phyloP scores from a whole-genome alignment of 2,329 filamentous ascomycete species.

The Ophiostoma ulmi region DNA sequence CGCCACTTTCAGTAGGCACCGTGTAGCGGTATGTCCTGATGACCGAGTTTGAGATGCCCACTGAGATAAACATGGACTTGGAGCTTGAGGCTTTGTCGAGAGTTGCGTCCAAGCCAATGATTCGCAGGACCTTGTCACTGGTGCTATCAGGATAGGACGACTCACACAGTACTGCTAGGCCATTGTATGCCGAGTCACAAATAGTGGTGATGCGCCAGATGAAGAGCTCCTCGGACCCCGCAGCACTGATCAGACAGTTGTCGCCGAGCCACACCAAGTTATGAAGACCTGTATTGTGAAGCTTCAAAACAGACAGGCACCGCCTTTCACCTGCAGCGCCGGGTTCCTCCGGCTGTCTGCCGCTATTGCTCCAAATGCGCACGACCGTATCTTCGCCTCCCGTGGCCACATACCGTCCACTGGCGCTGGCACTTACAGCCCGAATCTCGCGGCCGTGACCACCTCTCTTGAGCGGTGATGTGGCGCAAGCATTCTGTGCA shows the following conservation, averaged over 20 bases:
- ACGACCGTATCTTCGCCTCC: constrained; percentile 70
- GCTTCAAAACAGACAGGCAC: constrained; percentile 63
- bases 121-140: constrained; percentile 60
- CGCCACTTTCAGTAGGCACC: neutral
- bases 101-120: constrained; percentile 45
- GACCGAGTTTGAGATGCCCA: constrained; percentile 80
- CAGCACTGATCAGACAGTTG: constrained; percentile 74
- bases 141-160: constrained; percentile 49
- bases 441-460: constrained; percentile 81
- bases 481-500: constrained; percentile 36
- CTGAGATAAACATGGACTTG: constrained; percentile 54
- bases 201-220: constrained; percentile 66
- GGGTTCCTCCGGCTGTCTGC: neutral
- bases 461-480: constrained; percentile 57
- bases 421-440: constrained; percentile 43
- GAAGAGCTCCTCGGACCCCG: constrained; percentile 82
- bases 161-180: constrained; percentile 54
- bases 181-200: constrained; percentile 41
- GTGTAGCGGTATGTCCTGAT: constrained; percentile 57
- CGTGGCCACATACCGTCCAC: constrained; percentile 49
- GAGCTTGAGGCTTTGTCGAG: constrained; percentile 17
- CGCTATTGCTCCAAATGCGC: constrained; percentile 38
- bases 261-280: constrained; percentile 67
- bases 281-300: constrained; percentile 80
- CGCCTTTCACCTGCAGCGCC: constrained; percentile 29